Conservation (phyloP, 805 yeast genomes). For the Kazachstania bromeliacearum region DNA sequence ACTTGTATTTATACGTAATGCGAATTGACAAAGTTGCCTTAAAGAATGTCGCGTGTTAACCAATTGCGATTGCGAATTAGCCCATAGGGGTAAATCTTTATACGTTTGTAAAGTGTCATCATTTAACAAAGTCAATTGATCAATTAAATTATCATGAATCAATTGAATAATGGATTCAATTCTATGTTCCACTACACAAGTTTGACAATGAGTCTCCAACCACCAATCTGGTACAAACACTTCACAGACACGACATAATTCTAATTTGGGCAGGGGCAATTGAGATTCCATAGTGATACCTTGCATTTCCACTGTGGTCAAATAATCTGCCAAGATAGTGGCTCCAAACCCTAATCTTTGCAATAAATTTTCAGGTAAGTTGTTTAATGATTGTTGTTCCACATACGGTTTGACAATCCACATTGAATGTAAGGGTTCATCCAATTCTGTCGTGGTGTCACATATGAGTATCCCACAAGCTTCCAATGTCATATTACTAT, state of each 20-base stretch:
- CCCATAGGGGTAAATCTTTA: slow-evolving; percentile 40
- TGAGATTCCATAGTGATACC: slow-evolving; percentile 54
- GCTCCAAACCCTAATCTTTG: slow-evolving; percentile 86
- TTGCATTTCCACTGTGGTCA: slow-evolving; percentile 42
- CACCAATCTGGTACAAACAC: slow-evolving; percentile 91
- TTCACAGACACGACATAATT: slow-evolving; percentile 89
- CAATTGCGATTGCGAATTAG: slow-evolving; percentile 9
- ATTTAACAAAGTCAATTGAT: slow-evolving; percentile 50
- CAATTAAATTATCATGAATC: slow-evolving; percentile 66
- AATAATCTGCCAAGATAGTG: slow-evolving; percentile 67
- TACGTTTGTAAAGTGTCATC: slow-evolving; percentile 25
- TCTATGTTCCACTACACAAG: slow-evolving; percentile 78
- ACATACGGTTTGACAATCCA: slow-evolving; percentile 73
- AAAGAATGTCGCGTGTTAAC: slow-evolving; percentile 10
- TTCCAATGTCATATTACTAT: slow-evolving; percentile 48
- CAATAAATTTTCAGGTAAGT: slow-evolving; percentile 24
- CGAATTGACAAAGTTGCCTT: slow-evolving; percentile 62
- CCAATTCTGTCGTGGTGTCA: slow-evolving; percentile 31
- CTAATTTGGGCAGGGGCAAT: slow-evolving; percentile 72
- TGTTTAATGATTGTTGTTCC: slow-evolving; percentile 34
- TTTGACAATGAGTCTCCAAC: slow-evolving; percentile 82
- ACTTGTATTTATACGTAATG: slow-evolving; percentile 65
- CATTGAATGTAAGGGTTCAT: slow-evolving; percentile 72
- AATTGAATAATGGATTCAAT: slow-evolving; percentile 67
- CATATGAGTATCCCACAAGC: slow-evolving; percentile 86